phyloP scores from a whole-genome alignment of 345 rosid genomes.

The Eucalyptus melliodora region DNA sequence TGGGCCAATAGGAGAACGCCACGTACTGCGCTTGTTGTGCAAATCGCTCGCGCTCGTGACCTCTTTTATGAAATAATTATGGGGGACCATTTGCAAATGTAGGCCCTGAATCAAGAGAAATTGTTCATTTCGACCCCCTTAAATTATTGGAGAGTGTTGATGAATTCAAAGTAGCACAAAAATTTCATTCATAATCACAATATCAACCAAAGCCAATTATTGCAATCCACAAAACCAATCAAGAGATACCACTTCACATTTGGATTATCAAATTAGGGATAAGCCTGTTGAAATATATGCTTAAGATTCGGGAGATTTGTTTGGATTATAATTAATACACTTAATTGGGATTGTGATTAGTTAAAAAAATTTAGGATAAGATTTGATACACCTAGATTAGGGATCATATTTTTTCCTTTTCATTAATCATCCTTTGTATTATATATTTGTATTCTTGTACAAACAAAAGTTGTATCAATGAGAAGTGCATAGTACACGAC shows the following conservation, averaged over 20 bases:
- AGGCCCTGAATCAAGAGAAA: background rate
- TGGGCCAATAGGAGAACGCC: background rate
- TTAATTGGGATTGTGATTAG: too few species aligned
- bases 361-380: too few species aligned
- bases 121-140: background rate
- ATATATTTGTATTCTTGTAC: too few species aligned
- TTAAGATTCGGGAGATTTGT: too few species aligned
- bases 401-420: too few species aligned
- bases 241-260: background rate
- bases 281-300: too few species aligned
- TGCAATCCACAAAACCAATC: background rate
- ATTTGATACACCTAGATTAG: too few species aligned
- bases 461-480: too few species aligned
- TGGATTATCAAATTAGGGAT: background rate
- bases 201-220: background rate
- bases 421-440: too few species aligned
- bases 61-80: background rate
- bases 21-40: background rate
- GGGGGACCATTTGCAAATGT: background rate
- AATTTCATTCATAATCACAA: background rate
- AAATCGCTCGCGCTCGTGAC: background rate
- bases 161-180: background rate
- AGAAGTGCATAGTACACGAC: too few species aligned
- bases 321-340: too few species aligned
- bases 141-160: background rate